A percentile compares a stretch with the other conserved stretches of the same genome.
phyloP scores from a whole-genome alignment of 2,329 filamentous ascomycete genomes.

The Pseudogymnoascus sp. region DNA sequence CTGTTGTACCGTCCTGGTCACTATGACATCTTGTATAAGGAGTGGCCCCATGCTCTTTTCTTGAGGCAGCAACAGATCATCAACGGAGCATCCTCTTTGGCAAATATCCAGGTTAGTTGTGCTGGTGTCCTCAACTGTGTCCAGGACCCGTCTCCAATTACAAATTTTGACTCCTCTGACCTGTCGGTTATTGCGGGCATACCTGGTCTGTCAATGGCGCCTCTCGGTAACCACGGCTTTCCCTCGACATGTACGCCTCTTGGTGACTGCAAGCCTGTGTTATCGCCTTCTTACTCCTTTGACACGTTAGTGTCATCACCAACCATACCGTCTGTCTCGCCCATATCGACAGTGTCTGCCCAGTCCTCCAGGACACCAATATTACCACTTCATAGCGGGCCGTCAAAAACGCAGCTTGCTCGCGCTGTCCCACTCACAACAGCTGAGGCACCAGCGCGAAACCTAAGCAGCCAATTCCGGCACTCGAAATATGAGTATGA shows the following conservation, averaged over 20 bases:
- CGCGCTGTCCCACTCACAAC: not conserved
- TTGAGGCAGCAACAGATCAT: constrained; percentile 16
- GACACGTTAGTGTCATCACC: not conserved
- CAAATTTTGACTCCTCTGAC: constrained; percentile 31
- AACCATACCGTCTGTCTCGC: constrained; percentile 3
- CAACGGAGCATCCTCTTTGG: constrained; percentile 22
- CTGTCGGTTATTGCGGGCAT: constrained; percentile 23
- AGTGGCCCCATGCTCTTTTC: constrained; percentile 24
- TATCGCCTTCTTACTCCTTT: constrained; percentile 4
- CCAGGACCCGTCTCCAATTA: constrained; percentile 21
- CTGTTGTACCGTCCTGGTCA: constrained; percentile 68
- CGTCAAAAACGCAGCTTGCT: not conserved
- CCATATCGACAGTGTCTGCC: not conserved
- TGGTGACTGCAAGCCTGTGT: not conserved
- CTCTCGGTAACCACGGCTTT: constrained; percentile 21
- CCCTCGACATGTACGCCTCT: not conserved
- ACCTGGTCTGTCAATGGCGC: constrained; percentile 23
- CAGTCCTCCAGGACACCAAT: not conserved
- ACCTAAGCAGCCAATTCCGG: constrained; percentile 21
- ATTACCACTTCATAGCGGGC: constrained; percentile 24
- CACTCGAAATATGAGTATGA: constrained; percentile 30
- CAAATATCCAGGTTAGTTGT: constrained; percentile 46
- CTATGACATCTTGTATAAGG: constrained; percentile 87
- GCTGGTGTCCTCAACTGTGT: constrained; percentile 36
- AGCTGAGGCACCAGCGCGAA: not conserved